These are phyloP conservation scores for Phialophora verrucosa DNA, from an alignment of 2,329 filamentous ascomycete genomes.

Conservation along the genomic window DNA sequence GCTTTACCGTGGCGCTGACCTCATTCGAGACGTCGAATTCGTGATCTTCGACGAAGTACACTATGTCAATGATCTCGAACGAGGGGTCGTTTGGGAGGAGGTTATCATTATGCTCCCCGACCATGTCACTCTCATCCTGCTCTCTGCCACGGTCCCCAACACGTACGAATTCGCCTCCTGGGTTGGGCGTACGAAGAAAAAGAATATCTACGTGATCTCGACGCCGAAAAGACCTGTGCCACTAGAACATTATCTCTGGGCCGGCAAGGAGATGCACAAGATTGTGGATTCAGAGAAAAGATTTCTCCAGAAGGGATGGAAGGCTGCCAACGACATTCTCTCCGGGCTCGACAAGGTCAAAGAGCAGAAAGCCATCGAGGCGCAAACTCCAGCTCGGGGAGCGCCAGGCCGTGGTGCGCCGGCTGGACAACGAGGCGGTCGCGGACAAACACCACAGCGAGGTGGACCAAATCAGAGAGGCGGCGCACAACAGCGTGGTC, in stretches of 20 bases:
- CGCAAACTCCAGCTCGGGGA: slow-evolving; percentile 43
- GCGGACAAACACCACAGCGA: slow-evolving; percentile 57
- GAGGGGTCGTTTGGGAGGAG: slow-evolving; percentile 98
- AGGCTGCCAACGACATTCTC: slow-evolving; percentile 82
- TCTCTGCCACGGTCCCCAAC: slow-evolving; percentile 96
- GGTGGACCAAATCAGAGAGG: slow-evolving; percentile 62
- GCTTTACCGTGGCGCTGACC: slow-evolving; percentile 93
- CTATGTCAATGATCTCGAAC: slow-evolving; percentile 94
- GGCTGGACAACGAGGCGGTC: slow-evolving; percentile 60
- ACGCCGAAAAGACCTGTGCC: slow-evolving; percentile 94
- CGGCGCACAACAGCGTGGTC: slow-evolving; percentile 58
- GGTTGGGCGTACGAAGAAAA: slow-evolving; percentile 97
- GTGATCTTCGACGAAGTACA: slow-evolving; percentile 99
- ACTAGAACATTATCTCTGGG: slow-evolving; percentile 95
- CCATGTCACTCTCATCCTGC: slow-evolving; percentile 90
- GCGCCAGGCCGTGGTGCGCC: slow-evolving; percentile 40
- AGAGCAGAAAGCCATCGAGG: slow-evolving; percentile 58
- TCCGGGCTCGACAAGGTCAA: slow-evolving; percentile 81
- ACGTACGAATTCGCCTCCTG: slow-evolving; percentile 97
- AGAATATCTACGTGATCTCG: slow-evolving; percentile 98
- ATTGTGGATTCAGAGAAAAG: slow-evolving; percentile 93
- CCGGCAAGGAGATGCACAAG: slow-evolving; percentile 87
- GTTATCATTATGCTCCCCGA: slow-evolving; percentile 99
- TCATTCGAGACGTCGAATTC: slow-evolving; percentile 96
- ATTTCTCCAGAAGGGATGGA: slow-evolving; percentile 93